These are phyloP conservation scores for Actinidia chinensis DNA, from an alignment of 179 eudicot species.

Conservation along the genomic window DNA sequence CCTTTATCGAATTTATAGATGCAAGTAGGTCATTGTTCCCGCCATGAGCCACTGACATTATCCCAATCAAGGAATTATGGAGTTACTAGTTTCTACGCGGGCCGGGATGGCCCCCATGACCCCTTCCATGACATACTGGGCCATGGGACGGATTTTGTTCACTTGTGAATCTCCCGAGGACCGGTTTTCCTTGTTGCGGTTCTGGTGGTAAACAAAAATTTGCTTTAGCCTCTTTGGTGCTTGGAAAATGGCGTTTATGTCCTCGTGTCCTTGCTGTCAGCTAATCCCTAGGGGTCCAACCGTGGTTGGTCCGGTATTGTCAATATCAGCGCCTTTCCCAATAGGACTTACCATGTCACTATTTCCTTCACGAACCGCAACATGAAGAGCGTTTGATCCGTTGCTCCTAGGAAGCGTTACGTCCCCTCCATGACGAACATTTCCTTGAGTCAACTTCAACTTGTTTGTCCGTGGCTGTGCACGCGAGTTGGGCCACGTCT, in stretches of 20 bases:
- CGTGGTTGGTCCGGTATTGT: conserved; percentile 46
- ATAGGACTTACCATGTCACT: conserved; percentile 52
- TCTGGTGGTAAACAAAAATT: conserved; percentile 22
- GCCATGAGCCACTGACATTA: conserved; percentile 55
- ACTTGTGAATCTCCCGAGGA: conserved; percentile 49
- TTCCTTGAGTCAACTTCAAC: conserved; percentile 56
- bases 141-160: conserved; percentile 40
- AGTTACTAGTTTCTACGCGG: conserved; percentile 46
- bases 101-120: conserved; percentile 25
- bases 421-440: conserved; percentile 58
- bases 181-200: conserved; percentile 27
- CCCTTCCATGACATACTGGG: conserved; percentile 22
- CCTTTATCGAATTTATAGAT: conserved; percentile 2
- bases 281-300: conserved; percentile 71
- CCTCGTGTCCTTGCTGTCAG: conserved; percentile 81
- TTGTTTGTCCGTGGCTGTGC: conserved; percentile 61
- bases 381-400: conserved; percentile 69
- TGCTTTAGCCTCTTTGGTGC: conserved; percentile 25
- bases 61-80: conserved; percentile 67
- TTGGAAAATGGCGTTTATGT: conserved; percentile 50
- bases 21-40: conserved; percentile 35
- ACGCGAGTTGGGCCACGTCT: conserved; percentile 67
- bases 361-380: conserved; percentile 70
- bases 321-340: conserved; percentile 52
- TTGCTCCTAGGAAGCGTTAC: conserved; percentile 45